phyloP scores from a whole-genome alignment of 2,329 filamentous ascomycete genomes.

The Madurella fahalii region DNA sequence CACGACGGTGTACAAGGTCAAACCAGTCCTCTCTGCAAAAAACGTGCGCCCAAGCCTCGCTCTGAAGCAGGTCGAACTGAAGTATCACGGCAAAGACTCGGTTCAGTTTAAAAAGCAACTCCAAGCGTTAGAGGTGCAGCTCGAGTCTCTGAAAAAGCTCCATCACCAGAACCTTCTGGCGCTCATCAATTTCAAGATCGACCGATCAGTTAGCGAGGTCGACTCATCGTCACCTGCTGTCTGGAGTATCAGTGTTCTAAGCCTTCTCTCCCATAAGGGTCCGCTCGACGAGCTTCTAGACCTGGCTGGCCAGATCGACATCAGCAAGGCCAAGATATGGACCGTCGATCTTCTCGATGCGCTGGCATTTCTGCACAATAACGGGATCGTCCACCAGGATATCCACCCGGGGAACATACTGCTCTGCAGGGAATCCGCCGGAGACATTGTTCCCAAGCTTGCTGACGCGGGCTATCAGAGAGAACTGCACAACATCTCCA shows the following conservation, averaged over 20 bases:
- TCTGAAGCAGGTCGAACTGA: constrained; percentile 66
- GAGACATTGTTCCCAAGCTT: constrained; percentile 68
- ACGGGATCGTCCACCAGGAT: constrained; percentile 77
- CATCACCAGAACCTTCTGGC: constrained; percentile 74
- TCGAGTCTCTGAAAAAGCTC: constrained; percentile 71
- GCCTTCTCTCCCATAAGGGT: constrained; percentile 74
- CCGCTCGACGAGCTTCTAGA: constrained; percentile 79
- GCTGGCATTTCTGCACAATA: constrained; percentile 79
- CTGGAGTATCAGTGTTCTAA: constrained; percentile 76
- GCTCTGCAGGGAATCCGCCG: constrained; percentile 64
- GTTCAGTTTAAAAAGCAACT: constrained; percentile 70
- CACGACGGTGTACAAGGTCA: constrained; percentile 67
- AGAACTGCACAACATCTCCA: constrained; percentile 59
- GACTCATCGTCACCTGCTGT: constrained; percentile 24
- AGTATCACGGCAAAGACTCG: constrained; percentile 53
- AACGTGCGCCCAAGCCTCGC: constrained; percentile 61
- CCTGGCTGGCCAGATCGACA: constrained; percentile 68
- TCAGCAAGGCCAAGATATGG: constrained; percentile 77
- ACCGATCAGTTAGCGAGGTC: constrained; percentile 39
- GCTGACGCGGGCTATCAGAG: constrained; percentile 69
- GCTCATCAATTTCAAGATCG: constrained; percentile 78
- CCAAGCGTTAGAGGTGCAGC: constrained; percentile 68
- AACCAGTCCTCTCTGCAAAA: constrained; percentile 57
- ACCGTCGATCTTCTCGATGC: constrained; percentile 89
- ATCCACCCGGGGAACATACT: constrained; percentile 78